Conservation (phyloP, 2,329 filamentous ascomycete genomes). For the Trichoderma sp. region DNA sequence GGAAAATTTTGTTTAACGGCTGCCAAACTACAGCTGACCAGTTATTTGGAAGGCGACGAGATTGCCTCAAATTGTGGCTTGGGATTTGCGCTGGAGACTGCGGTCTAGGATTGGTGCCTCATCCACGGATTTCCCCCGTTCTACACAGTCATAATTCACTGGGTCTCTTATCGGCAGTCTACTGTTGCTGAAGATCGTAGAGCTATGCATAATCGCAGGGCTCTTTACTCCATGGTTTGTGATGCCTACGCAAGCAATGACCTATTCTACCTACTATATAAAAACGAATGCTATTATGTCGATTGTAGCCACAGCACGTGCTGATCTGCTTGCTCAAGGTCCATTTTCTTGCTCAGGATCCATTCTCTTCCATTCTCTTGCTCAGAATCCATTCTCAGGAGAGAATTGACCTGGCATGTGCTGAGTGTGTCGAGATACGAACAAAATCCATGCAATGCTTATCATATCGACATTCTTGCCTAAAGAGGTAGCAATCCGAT, state of each 20-base stretch:
- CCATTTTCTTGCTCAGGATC: neutral
- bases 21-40: neutral
- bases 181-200: neutral
- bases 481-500: neutral
- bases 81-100: neutral
- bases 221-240: neutral
- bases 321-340: neutral
- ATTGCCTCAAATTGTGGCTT: neutral
- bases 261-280: neutral
- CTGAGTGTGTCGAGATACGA: neutral
- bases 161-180: neutral
- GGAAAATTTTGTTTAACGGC: neutral
- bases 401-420: neutral
- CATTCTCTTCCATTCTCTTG: too few relatives aligned
- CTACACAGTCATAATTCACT: neutral
- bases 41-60: neutral
- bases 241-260: too few relatives aligned
- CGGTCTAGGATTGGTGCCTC: neutral
- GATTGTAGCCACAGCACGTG: neutral
- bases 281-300: neutral
- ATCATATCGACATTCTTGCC: neutral
- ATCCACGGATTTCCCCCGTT: neutral
- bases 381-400: neutral
- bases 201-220: neutral
- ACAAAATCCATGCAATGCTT: neutral